Evolutionary conservation across 1,139 yeast genomes (phyloP).

Genomic region (Zygosaccharomyces sapae): DNA sequence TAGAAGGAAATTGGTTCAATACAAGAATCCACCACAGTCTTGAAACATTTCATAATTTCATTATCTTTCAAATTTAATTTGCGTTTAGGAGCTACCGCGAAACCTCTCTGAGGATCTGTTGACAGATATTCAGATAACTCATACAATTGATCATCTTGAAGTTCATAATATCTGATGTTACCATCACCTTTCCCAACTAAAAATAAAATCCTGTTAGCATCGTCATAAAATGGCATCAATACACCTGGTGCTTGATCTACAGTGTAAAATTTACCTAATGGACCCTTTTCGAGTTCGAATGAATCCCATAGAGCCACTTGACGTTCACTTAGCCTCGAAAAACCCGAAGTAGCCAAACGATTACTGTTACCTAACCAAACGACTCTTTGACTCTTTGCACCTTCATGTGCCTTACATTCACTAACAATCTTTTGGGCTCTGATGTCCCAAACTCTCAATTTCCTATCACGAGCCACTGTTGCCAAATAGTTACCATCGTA

Average conservation of each 20-base stretch:
- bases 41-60: slow-evolving; percentile 76
- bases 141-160: slow-evolving; percentile 71
- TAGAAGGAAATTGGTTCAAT: slow-evolving; percentile 91
- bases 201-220: slow-evolving; percentile 70
- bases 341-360: slow-evolving; percentile 91
- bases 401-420: slow-evolving; percentile 87
- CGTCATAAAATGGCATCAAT: slow-evolving; percentile 84
- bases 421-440: slow-evolving; percentile 66
- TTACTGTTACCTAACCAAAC: slow-evolving; percentile 87
- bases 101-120: slow-evolving; percentile 92
- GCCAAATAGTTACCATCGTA: slow-evolving; percentile 83
- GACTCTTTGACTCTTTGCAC: slow-evolving; percentile 86
- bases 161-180: slow-evolving; percentile 88
- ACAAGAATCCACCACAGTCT: slow-evolving; percentile 74
- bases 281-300: slow-evolving; percentile 66
- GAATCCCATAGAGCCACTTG: slow-evolving; percentile 94
- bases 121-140: slow-evolving; percentile 85
- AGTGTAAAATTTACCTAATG: slow-evolving; percentile 80
- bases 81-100: slow-evolving; percentile 83
- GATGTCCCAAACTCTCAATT: slow-evolving; percentile 85
- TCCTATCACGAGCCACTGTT: slow-evolving; percentile 87
- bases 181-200: slow-evolving; percentile 99
- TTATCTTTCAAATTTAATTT: slow-evolving; percentile 74
- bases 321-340: slow-evolving; percentile 87
- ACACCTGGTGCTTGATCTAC: slow-evolving; percentile 93